Evolutionary conservation across 2,329 filamentous ascomycete genomes (phyloP).

Genomic region (Fusarium tupiense): DNA sequence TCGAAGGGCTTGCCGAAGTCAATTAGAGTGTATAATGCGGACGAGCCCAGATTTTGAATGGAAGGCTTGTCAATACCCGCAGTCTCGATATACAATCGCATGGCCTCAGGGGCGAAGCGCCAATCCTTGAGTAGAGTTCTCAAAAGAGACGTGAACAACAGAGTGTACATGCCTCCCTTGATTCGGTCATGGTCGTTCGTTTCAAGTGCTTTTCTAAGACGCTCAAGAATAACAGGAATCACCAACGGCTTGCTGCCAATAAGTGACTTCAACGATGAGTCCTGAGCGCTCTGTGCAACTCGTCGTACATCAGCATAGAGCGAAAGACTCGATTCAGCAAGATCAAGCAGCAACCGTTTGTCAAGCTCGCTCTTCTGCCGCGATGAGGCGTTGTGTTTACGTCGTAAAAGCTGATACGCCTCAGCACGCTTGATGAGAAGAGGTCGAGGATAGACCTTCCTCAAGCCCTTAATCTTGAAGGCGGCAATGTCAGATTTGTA

Average conservation of each 20-base stretch:
- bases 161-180: slow-evolving; percentile 91
- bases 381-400: slow-evolving; percentile 91
- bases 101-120: slow-evolving; percentile 91
- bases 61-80: slow-evolving; percentile 92
- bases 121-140: slow-evolving; percentile 92
- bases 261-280: slow-evolving; percentile 91
- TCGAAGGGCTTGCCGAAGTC: slow-evolving; percentile 93
- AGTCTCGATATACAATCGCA: slow-evolving; percentile 89
- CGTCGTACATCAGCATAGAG: slow-evolving; percentile 95
- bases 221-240: slow-evolving; percentile 85
- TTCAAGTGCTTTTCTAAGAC: slow-evolving; percentile 80
- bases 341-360: slow-evolving; percentile 82
- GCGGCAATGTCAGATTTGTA: slow-evolving; percentile 88
- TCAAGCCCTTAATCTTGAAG: slow-evolving; percentile 92
- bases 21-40: slow-evolving; percentile 84
- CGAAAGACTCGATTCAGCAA: slow-evolving; percentile 90
- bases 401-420: slow-evolving; percentile 92
- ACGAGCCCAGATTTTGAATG: slow-evolving; percentile 87
- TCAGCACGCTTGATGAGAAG: slow-evolving; percentile 93
- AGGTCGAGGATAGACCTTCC: slow-evolving; percentile 92
- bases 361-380: slow-evolving; percentile 91
- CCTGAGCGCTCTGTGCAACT: slow-evolving; percentile 89
- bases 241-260: slow-evolving; percentile 89
- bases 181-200: slow-evolving; percentile 88
- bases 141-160: slow-evolving; percentile 87